Conservation (phyloP, 176 grass and related monocot genomes). For the Cenchrus purpureus region DNA sequence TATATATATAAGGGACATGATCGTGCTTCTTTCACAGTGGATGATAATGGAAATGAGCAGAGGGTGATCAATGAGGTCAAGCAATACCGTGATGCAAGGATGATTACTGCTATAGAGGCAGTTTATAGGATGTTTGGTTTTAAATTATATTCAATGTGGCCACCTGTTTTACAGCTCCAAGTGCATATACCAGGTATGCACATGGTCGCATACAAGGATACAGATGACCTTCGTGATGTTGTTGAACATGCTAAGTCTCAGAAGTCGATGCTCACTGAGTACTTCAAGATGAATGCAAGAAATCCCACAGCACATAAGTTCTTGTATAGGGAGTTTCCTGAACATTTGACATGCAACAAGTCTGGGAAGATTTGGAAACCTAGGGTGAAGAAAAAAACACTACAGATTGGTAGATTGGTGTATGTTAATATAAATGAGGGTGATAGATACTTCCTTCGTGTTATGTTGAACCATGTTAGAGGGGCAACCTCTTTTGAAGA, state of each 20-base stretch:
- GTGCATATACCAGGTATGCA: neutral
- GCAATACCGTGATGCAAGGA: neutral
- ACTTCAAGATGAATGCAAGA: neutral
- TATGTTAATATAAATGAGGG: neutral
- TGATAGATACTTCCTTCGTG: neutral
- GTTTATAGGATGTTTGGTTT: neutral
- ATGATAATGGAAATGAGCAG: neutral
- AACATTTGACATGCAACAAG: neutral
- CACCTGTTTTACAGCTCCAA: neutral
- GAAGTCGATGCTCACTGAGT: neutral
- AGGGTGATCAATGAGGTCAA: neutral
- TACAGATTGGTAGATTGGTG: neutral
- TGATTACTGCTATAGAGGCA: neutral
- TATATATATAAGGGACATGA: neutral
- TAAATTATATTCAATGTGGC: neutral
- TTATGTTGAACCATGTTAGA: neutral
- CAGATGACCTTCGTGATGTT: neutral
- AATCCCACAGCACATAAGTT: neutral
- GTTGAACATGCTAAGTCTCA: neutral
- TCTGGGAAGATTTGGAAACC: rapidly evolving
- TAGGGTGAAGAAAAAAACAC: too few species aligned
- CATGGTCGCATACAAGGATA: neutral
- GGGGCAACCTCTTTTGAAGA: neutral
- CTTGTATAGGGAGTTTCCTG: neutral
- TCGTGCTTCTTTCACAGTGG: neutral